A percentile compares a stretch with the other conserved stretches of the same genome.
These are phyloP conservation scores for Oehlia diaphana DNA, from an alignment of 192 early-diverging fungal genomes.

Conservation along the genomic window DNA sequence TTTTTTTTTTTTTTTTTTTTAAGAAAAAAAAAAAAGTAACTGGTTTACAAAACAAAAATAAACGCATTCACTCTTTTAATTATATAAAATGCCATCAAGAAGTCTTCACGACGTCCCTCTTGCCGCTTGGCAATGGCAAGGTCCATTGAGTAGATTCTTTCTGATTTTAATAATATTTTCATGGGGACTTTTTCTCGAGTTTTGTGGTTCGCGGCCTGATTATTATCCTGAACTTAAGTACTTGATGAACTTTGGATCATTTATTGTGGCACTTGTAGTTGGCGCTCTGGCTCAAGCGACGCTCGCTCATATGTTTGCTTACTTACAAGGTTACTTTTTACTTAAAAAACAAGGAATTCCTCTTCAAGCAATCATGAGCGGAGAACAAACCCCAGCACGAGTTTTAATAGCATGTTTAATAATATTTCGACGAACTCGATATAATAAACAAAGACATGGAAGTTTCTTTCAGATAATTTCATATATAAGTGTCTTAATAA, in stretches of 20 bases:
- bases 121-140: neutral
- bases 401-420: neutral
- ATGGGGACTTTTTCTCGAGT: neutral
- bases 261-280: neutral
- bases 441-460: neutral
- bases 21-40: too few species aligned
- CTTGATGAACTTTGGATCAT: neutral
- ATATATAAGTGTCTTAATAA: neutral
- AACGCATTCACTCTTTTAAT: neutral
- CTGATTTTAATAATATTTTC: neutral
- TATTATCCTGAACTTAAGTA: neutral
- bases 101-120: neutral
- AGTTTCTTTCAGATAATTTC: neutral
- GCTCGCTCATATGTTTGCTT: neutral
- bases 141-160: neutral
- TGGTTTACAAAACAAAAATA: too few species aligned
- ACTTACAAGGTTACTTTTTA: neutral
- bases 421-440: neutral
- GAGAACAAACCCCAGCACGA: neutral
- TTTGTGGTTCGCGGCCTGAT: neutral
- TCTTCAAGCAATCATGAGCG: neutral
- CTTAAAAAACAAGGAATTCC: neutral
- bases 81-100: neutral
- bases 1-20: too few species aligned
- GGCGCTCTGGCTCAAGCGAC: neutral